Conservation (phyloP, 2,329 filamentous ascomycete genomes). For the Purpureocillium lavendulum region DNA sequence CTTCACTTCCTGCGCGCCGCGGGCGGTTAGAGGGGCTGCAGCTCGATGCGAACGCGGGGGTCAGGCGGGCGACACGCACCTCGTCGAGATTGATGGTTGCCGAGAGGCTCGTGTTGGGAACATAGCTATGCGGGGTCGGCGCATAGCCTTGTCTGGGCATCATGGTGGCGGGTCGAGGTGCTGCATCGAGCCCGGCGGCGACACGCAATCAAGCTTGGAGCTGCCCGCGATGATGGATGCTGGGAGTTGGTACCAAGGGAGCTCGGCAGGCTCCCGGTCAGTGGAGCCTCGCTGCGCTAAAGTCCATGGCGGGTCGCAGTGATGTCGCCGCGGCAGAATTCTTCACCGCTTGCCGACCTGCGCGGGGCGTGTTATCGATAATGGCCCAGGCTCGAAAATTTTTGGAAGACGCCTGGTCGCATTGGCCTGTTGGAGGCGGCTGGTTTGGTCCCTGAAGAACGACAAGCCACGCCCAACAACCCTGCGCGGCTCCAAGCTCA, state of each 20-base stretch:
- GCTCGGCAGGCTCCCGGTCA: no score
- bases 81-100: constrained; percentile 92
- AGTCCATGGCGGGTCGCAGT: no score
- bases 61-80: constrained; percentile 38
- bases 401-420: constrained; percentile 2
- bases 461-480: neutral
- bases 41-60: neutral
- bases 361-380: constrained; percentile 25
- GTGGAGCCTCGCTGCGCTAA: no score
- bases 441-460: no score
- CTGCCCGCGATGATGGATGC: constrained; percentile 1
- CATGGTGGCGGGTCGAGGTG: constrained; percentile 30
- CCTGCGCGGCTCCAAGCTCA: neutral
- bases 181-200: constrained; percentile 16
- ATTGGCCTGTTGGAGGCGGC: no score
- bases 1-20: constrained; percentile 71
- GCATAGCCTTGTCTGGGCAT: constrained; percentile 66
- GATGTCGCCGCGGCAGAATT: no score
- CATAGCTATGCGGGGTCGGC: constrained; percentile 84
- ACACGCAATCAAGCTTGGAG: neutral
- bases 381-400: constrained; percentile 7
- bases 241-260: no score
- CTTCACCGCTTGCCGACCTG: no score
- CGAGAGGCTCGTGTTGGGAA: constrained; percentile 72
- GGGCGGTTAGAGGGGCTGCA: constrained; percentile 12